Evolutionary conservation across 805 yeast genomes (phyloP).

Genomic region (Candida easanensis): DNA sequence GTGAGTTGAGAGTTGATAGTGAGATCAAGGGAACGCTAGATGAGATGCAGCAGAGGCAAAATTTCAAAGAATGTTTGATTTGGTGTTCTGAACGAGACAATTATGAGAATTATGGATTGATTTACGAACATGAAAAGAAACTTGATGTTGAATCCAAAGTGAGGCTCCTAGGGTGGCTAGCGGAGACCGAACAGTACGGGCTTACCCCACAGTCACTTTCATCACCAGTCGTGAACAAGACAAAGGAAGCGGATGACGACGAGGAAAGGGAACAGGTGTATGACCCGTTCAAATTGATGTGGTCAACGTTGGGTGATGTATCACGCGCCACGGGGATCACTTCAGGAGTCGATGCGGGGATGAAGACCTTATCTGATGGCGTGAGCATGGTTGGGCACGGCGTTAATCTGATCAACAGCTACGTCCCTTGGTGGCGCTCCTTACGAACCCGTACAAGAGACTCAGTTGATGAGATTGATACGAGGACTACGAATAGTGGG

Average conservation of each 20-base stretch:
- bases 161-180: slow-evolving; percentile 23
- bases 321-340: slow-evolving; percentile 24
- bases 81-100: slow-evolving; percentile 12
- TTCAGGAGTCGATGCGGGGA: slow-evolving; percentile 21
- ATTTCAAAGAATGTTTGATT: slow-evolving; percentile 21
- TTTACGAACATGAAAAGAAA: slow-evolving; percentile 18
- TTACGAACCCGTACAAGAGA: neutral
- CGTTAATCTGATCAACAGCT: slow-evolving; percentile 3
- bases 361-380: slow-evolving; percentile 13
- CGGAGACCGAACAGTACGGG: slow-evolving; percentile 15
- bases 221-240: slow-evolving; percentile 24
- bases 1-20: slow-evolving; percentile 14
- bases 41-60: slow-evolving; percentile 4
- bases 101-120: slow-evolving; percentile 20
- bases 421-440: slow-evolving; percentile 12
- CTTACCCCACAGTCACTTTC: slow-evolving; percentile 14
- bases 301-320: slow-evolving; percentile 24
- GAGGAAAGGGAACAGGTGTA: slow-evolving; percentile 16
- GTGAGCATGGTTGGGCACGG: slow-evolving; percentile 6
- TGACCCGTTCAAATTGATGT: slow-evolving; percentile 28
- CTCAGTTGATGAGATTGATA: neutral
- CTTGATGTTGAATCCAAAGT: slow-evolving; percentile 9
- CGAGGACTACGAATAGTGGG: neutral
- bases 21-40: slow-evolving; percentile 25
- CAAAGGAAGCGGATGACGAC: slow-evolving; percentile 17